Evolutionary conservation across 164 flowering plant species (phyloP).

Genomic region (Litsea cubeba): DNA sequence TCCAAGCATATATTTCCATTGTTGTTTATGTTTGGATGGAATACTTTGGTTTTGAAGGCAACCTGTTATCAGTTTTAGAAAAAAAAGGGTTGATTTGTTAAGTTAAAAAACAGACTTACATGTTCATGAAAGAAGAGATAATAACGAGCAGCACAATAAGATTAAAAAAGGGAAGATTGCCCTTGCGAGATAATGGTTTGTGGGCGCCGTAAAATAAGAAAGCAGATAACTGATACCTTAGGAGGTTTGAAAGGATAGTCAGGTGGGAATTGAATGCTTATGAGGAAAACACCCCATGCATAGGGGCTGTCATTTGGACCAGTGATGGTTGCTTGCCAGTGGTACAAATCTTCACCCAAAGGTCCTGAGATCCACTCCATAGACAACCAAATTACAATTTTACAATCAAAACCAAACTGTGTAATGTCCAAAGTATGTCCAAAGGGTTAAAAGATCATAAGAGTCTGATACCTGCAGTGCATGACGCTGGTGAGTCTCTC

Average conservation of each 20-base stretch:
- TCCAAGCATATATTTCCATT: conserved; percentile 26
- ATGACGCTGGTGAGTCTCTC: conserved; percentile 17
- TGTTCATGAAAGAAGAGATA: neutral
- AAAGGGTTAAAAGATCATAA: neutral
- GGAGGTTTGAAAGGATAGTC: conserved; percentile 82
- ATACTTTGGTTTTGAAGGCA: conserved; percentile 24
- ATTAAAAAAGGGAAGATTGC: neutral
- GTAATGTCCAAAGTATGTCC: neutral
- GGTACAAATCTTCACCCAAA: conserved; percentile 72
- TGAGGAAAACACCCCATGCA: conserved; percentile 63
- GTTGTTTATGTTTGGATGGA: conserved; percentile 25
- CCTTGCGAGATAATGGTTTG: neutral
- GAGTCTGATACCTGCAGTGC: conserved; percentile 12
- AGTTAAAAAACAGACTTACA: neutral
- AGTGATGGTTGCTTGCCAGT: conserved; percentile 77
- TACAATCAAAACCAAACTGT: neutral
- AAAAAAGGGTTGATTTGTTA: neutral
- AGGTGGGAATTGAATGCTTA: conserved; percentile 65
- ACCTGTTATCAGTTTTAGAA: conserved; percentile 13
- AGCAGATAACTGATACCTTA: conserved; percentile 31
- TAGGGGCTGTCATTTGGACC: conserved; percentile 76
- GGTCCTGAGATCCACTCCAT: conserved; percentile 42
- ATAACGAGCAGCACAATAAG: neutral
- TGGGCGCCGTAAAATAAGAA: neutral
- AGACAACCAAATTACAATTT: neutral